Conservation (phyloP, 495 filamentous ascomycete species). For the Acidomyces sp. region DNA sequence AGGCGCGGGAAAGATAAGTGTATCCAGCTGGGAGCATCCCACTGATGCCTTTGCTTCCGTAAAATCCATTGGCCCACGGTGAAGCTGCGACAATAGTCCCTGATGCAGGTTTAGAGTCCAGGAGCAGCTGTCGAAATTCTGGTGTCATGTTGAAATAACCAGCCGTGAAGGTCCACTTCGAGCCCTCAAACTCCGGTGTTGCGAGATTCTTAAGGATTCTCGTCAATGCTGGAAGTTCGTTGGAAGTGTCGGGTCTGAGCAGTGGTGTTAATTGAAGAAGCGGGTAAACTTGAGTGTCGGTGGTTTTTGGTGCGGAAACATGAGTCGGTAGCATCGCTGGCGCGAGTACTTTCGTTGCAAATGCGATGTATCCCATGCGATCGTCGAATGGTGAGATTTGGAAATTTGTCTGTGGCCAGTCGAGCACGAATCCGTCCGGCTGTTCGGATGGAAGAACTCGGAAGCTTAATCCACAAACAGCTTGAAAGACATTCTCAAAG, state of each 20-base stretch:
- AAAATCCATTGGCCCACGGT: slow-evolving; percentile 92
- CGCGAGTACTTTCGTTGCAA: slow-evolving; percentile 50
- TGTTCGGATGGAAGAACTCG: slow-evolving; percentile 44
- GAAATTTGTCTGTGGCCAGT: slow-evolving; percentile 68
- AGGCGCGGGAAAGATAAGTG: slow-evolving; percentile 69
- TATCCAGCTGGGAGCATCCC: slow-evolving; percentile 87
- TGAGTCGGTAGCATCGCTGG: slow-evolving; percentile 35
- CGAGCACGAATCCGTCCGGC: slow-evolving; percentile 51
- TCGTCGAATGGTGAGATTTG: slow-evolving; percentile 57
- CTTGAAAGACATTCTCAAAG: slow-evolving; percentile 62
- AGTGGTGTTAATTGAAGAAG: slow-evolving; percentile 75
- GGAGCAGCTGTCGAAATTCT: slow-evolving; percentile 59
- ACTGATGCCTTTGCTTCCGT: slow-evolving; percentile 71
- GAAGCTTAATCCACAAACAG: slow-evolving; percentile 69
- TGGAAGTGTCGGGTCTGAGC: slow-evolving; percentile 64
- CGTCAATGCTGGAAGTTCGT: slow-evolving; percentile 70
- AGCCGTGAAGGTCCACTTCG: slow-evolving; percentile 88
- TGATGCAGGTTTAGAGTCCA: slow-evolving; percentile 49
- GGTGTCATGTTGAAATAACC: slow-evolving; percentile 97
- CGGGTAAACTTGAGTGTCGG: slow-evolving; percentile 71
- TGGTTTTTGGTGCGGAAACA: slow-evolving; percentile 18
- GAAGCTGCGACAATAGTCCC: slow-evolving; percentile 90
- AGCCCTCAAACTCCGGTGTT: slow-evolving; percentile 44
- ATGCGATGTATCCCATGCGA: slow-evolving; percentile 52
- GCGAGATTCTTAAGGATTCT: slow-evolving; percentile 56